Base-by-base conservation (phyloP, 78 protist genomes). In the Thecamonas trahens region DNA sequence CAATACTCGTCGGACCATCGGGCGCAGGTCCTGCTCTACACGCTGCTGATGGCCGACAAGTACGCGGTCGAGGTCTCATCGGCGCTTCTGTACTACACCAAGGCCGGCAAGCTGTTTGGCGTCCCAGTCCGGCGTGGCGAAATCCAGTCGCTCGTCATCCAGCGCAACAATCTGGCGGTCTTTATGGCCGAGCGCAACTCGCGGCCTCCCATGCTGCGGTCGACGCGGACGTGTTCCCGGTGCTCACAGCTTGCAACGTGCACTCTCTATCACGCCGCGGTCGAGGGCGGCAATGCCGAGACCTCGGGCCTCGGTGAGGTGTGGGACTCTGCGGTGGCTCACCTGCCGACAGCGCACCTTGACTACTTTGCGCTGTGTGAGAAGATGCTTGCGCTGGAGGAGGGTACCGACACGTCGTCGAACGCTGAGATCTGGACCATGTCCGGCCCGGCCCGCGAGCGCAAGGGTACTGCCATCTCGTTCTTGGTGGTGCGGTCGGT, bases 11-110 rank as follows among this genome's bases (percentile, higher is more conserved):
- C 38, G 20, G 29, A 35, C 14, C 82, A 76, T 44, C 38, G 70
- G 29, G 70, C 75, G 17, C 78, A 76, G 64, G 70, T 68, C 39
- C 38, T 52, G 6, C 64, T 68, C 13, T 76, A 76, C 65, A 49
- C 76, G 22, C 60, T 76, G 55, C 15, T 76, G 53, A 45, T 76
- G 76, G 8, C 53, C 11, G 75, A 76, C 34, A 59, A 70, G 18
- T 49, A 68, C 59, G 45, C 3, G 31, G n/a, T 9, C 11, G 13
- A 3, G 24, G 57, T 58, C 7, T 24, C 39, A 42, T 29, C 34
- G 24, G 66, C 60, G 31, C 74, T 76, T 34, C 68, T 76, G n/a
- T 38, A 24, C 66, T 76, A 68, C 69, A 13, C 53, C 40, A 57
- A 61, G 42, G 0, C 31, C 17, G 55, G 68, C 53, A 13, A 20